Conservation (phyloP, 2,329 filamentous ascomycete genomes). For the Bipolaris gigantea region DNA sequence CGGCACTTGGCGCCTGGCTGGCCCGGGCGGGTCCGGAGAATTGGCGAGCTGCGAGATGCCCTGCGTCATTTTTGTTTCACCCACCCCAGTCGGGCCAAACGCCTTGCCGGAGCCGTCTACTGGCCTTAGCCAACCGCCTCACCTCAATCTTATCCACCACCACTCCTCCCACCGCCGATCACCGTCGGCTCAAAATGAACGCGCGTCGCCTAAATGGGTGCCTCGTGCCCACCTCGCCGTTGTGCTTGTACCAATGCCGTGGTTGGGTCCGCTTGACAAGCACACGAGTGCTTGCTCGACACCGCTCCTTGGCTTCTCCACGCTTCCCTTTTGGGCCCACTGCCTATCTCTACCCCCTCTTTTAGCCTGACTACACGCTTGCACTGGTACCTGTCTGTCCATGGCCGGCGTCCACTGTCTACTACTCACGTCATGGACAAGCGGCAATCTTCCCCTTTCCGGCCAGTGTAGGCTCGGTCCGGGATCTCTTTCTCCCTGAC, state of each 20-base stretch:
- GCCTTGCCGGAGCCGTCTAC: background rate
- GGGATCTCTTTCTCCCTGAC: background rate
- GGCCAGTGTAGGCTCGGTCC: background rate
- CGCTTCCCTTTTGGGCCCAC: background rate
- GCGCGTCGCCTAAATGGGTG: background rate
- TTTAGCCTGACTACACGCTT: background rate
- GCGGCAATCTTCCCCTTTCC: background rate
- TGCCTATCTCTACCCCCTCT: background rate
- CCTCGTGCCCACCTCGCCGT: background rate
- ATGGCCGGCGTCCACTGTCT: background rate
- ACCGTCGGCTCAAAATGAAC: background rate
- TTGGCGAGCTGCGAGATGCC: too few relatives aligned
- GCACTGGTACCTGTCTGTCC: background rate
- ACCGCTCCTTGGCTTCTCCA: background rate
- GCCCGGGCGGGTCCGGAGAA: too few relatives aligned
- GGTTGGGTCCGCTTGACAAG: background rate
- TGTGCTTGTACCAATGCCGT: background rate
- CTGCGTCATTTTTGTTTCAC: constrained; percentile 12
- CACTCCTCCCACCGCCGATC: background rate
- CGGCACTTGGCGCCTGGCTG: too few relatives aligned
- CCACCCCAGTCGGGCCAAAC: background rate
- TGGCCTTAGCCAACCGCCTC: background rate
- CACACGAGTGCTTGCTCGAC: background rate
- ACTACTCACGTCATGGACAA: background rate
- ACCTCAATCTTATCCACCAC: background rate